Conservation (phyloP, 768 basidiomycete genomes). For the Lepiota venenata region DNA sequence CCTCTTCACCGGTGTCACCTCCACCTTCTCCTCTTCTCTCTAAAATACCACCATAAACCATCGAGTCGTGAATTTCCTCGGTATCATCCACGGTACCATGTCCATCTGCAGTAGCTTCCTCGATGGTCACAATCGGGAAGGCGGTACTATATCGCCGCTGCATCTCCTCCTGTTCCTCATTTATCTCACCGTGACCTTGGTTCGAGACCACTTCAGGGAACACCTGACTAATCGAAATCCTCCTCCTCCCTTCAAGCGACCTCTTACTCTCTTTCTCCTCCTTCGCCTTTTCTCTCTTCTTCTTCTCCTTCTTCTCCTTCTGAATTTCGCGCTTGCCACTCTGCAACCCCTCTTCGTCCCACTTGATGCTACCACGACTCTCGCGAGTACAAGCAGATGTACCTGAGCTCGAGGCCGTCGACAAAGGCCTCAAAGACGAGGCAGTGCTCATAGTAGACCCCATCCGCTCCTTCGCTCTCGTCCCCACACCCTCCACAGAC, state of each 20-base stretch:
- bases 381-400: slow-evolving; percentile 19
- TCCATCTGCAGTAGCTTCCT: slow-evolving; percentile 53
- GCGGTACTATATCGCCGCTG: slow-evolving; percentile 14
- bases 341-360: slow-evolving; percentile 32
- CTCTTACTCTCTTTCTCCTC: slow-evolving; percentile 40
- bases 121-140: slow-evolving; percentile 37
- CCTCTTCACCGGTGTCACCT: slow-evolving; percentile 42
- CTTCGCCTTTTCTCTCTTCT: slow-evolving; percentile 17
- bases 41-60: slow-evolving; percentile 16
- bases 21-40: slow-evolving; percentile 12
- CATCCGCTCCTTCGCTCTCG: slow-evolving; percentile 20
- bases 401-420: slow-evolving; percentile 28
- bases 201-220: slow-evolving; percentile 43
- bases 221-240: slow-evolving; percentile 54
- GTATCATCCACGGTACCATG: slow-evolving; percentile 26
- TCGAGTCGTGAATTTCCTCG: slow-evolving; percentile 15
- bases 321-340: slow-evolving; percentile 24
- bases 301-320: slow-evolving; percentile 24
- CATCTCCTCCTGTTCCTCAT: slow-evolving; percentile 10
- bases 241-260: slow-evolving; percentile 46
- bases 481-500: slow-evolving; percentile 30
- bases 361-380: slow-evolving; percentile 30
- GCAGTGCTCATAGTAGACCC: slow-evolving; percentile 26
- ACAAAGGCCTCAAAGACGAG: slow-evolving; percentile 34
- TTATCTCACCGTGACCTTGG: slow-evolving; percentile 15